Base-by-base conservation (phyloP, 164 flowering plant species). In the Platanus orientalis region DNA sequence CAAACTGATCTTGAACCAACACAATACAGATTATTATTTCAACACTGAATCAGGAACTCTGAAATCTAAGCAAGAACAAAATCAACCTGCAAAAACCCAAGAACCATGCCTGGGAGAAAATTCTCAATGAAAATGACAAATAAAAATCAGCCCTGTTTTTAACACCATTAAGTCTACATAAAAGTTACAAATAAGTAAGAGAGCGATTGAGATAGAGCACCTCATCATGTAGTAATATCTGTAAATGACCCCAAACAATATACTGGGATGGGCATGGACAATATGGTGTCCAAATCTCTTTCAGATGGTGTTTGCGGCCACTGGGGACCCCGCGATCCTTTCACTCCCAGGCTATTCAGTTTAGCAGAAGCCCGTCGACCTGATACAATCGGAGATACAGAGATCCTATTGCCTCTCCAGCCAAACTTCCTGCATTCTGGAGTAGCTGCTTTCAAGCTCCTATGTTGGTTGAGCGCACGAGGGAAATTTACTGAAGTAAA, bases 231-330 rank as follows among this genome's bases (percentile, higher is more conserved):
- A 45, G 16, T 29, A 68, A 40, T 21, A 34, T 48, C 65, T 42
- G 21, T 30, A 62, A 36, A 60, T 17, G 75, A 57, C 20, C 71
- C 78, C 62, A 64, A 60, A 60, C 44, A 53, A 55, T 54, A 7
- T 19, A 74, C 5, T 14, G 83, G 87, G 7, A 73, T 69, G 34
- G 80, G 89, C 68, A 85, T 71, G 39, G 87, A 81, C 66, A 89
- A 70, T 60, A 87, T 62, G 59, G 48, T 68, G 51, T 67, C 71
- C 28, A 20, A 52, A 47, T 69, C 71, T 14, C 25, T 58, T 57
- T 64, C 66, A 13, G 78, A 75, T 52, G 69, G 56, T 45, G 29
- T 52, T 26, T 66, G 76, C 42, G 50, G 61, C 66, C 70, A 73
- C 12, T 36, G 14, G 53, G 21, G 60, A 39, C 58, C 39, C 30